phyloP scores from a whole-genome alignment of 495 filamentous ascomycete species.

The Staphylotrichum tortipilum region DNA sequence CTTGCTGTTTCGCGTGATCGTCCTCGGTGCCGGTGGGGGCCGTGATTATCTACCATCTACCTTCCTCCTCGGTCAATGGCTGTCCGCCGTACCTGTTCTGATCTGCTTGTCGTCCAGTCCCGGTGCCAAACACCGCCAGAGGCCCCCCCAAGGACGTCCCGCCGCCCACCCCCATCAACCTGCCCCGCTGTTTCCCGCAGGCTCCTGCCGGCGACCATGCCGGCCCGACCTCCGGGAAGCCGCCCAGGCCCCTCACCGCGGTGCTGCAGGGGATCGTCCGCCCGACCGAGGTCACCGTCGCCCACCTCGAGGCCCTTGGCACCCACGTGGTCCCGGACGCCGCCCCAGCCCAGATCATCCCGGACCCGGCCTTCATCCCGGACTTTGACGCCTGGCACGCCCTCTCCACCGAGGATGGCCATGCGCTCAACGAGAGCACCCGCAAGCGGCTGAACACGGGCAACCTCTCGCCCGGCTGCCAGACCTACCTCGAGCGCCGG shows the following conservation, averaged over 20 bases:
- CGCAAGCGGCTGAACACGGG: constrained; percentile 36
- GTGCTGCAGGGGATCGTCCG: constrained; percentile 41
- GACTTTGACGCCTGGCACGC: constrained; percentile 38
- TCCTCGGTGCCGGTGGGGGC: constrained; percentile 7
- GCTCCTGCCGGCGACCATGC: constrained; percentile 11
- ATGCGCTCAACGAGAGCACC: constrained; percentile 35
- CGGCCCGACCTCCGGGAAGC: background rate
- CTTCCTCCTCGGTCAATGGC: constrained; percentile 1
- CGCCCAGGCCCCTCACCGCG: constrained; percentile 28
- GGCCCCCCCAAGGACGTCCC: constrained; percentile 39
- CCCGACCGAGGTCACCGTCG: constrained; percentile 34
- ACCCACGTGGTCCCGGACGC: constrained; percentile 40
- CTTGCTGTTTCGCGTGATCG: constrained; percentile 15
- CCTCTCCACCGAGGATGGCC: constrained; percentile 35
- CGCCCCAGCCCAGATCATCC: constrained; percentile 35
- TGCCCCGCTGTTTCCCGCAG: constrained; percentile 38
- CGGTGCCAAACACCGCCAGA: constrained; percentile 17
- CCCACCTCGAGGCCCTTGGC: constrained; percentile 44
- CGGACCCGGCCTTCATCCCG: constrained; percentile 39
- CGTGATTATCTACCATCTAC: background rate
- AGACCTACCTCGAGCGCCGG: constrained; percentile 43
- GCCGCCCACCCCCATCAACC: constrained; percentile 44
- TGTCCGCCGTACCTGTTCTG: no score
- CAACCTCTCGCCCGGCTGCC: constrained; percentile 40
- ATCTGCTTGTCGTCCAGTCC: constrained; percentile 27